Percentiles rank a stretch among this genome's conserved stretches.
These are phyloP conservation scores for Yamadazyma atmosphaerica DNA, from an alignment of 1,139 yeast species.

Conservation along the genomic window DNA sequence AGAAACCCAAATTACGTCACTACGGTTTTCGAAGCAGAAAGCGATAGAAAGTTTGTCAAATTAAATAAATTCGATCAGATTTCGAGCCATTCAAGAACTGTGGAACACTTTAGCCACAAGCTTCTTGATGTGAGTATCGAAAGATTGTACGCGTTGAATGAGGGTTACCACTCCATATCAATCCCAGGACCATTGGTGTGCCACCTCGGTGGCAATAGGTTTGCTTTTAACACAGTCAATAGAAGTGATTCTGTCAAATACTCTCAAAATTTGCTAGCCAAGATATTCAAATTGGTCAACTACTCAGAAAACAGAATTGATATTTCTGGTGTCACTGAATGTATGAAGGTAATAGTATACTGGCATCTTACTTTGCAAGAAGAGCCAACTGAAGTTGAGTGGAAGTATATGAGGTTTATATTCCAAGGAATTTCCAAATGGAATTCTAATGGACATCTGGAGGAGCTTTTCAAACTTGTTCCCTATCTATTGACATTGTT, in stretches of 20 bases:
- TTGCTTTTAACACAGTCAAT: conserved; percentile 27
- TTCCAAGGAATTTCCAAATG: conserved; percentile 12
- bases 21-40: conserved; percentile 40
- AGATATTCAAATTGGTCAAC: conserved; percentile 14
- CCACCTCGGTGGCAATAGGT: conserved; percentile 21
- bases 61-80: conserved; percentile 2
- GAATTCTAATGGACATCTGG: conserved; percentile 4
- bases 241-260: conserved; percentile 19
- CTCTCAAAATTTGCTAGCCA: conserved; percentile 19
- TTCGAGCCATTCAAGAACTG: not conserved
- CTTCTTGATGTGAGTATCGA: conserved; percentile 19
- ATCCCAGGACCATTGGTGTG: conserved; percentile 21
- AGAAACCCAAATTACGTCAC: conserved; percentile 35
- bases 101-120: not conserved
- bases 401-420: conserved; percentile 15
- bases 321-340: conserved; percentile 17
- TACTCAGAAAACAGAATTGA: conserved; percentile 6
- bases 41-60: conserved; percentile 19
- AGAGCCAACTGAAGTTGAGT: conserved; percentile 19
- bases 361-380: conserved; percentile 39
- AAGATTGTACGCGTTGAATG: conserved; percentile 20
- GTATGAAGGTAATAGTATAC: conserved; percentile 25
- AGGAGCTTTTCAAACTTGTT: no score
- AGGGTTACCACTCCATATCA: conserved; percentile 24
- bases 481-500: conserved; percentile 24